Evolutionary conservation across 805 yeast species (phyloP), one percentile per base, ranked within the genome.

Genomic region (Candida broadrunensis): DNA sequence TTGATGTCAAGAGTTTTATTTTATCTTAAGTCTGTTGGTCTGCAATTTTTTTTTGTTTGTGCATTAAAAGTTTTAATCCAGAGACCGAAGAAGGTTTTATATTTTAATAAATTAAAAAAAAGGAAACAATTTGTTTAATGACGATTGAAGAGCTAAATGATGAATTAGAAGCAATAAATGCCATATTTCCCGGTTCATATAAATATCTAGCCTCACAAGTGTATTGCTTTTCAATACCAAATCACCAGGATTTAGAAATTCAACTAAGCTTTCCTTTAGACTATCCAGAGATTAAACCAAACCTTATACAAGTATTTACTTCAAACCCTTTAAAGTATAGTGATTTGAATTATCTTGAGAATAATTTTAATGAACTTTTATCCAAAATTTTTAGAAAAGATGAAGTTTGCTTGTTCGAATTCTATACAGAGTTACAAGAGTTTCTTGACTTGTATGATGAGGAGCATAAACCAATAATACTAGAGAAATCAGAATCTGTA

Each of bases 151-250:
- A 81, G 25, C 63, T 85, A 5, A 55, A 55, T 16, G 93, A 88
- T 40, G 99, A 91, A 55, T 61, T 88, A 15, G 81, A 77, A 30
- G 91, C 96, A 11, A 80, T 91, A 9, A 85, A 87, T 41, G 93
- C 97, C 3, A 91, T 93, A 11, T 91, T 80, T 55, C 97, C 96
- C 1, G 85, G 73, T 13, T 70, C 79, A 31, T 57, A 80, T 26
- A 60, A 63, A 3, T 52, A 50, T 19, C 38, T 73, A 6, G 71
- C 63, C 0, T 64, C 70, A 0, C 63, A 62, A 14, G 55, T 74
- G 3, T 70, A 70, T 43, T 75, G 75, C 34, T 67, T 84, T 12
- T 63, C 64, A 19, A 61, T 79, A 1, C 88, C 96, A 0, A 78
- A 80, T 39, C 84, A 83, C 51, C 80, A 78, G 37, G 72, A 73